These are phyloP conservation scores for Pyrenophora graminea DNA, from an alignment of 2,329 filamentous ascomycete species.

Conservation along the genomic window DNA sequence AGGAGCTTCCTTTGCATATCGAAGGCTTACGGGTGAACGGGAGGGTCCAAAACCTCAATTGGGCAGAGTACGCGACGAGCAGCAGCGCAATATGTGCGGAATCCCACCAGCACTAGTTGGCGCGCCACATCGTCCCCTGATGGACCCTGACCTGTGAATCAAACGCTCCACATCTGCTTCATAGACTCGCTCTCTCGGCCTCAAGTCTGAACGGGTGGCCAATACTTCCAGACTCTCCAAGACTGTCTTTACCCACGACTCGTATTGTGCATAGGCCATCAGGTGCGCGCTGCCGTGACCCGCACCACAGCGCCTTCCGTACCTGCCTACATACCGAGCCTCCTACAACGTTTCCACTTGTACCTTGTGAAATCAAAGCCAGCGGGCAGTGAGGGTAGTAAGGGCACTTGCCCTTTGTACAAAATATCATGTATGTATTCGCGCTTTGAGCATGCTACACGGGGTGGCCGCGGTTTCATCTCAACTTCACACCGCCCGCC, in stretches of 20 bases:
- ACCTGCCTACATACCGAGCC: conserved; percentile 10
- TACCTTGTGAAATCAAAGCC: conserved; percentile 21
- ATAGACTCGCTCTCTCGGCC: conserved; percentile 9
- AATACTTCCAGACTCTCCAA: conserved; percentile 9
- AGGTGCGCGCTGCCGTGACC: conserved; percentile 10
- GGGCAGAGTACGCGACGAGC: conserved; percentile 13
- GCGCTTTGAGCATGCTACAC: conserved; percentile 12
- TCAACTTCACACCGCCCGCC: conserved; percentile 41
- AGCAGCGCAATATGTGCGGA: conserved; percentile 15
- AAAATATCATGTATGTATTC: conserved; percentile 32
- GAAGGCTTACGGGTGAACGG: conserved; percentile 10
- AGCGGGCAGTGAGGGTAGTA: conserved; percentile 21
- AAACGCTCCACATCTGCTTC: conserved; percentile 15
- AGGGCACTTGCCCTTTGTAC: conserved; percentile 37
- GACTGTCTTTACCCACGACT: conserved; percentile 15
- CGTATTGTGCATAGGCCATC: conserved; percentile 15
- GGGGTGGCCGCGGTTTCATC: conserved; percentile 21
- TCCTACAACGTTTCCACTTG: conserved; percentile 17
- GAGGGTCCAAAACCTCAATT: conserved; percentile 11
- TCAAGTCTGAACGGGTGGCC: conserved; percentile 15
- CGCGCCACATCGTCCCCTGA: conserved; percentile 16
- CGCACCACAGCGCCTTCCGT: conserved; percentile 10
- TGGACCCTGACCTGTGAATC: conserved; percentile 17
- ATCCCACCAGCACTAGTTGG: conserved; percentile 12
- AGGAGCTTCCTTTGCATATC: conserved; percentile 5